Evolutionary conservation across 768 basidiomycete species (phyloP), one percentile per base, ranked within the genome.

Genomic region (Chlorophyllum brunneum): DNA sequence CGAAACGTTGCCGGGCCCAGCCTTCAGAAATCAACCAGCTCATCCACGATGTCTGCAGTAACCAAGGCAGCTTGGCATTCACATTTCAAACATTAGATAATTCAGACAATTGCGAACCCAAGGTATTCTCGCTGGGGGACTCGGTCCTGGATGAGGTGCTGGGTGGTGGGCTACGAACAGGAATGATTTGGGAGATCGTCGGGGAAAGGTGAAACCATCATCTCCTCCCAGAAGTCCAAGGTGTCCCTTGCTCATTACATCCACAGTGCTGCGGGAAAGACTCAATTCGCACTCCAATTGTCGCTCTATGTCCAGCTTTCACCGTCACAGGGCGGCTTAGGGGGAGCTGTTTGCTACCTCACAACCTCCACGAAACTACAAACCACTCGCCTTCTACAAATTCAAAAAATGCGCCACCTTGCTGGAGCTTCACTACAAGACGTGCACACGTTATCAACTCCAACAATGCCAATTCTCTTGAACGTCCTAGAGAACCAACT

Each of bases 211-310:
- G 66, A 55, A 70, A 18, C 33, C n/a, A 23, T n/a, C 38, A 36
- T 24, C 6, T 18, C 23, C 27, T 16, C 45, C 63, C 36, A 61
- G 30, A 26, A n/a, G n/a, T n/a, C n/a, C n/a, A n/a, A n/a, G n/a
- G n/a, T n/a, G n/a, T n/a, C n/a, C n/a, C n/a, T n/a, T 15, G 9
- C 8, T 2, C 13, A 9, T 54, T 16, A 41, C 9, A 15, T 1
- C 8, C 11, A 13, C 63, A 99, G 97, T 63, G 86, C 93, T 20
- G 84, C 95, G 23, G 97, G 97, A 33, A 99, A 99, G 70, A 93
- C 93, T 0, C 94, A 98, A 60, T 68, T 98, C 4, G 89, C 88
- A 3, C 74, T 99, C 11, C 93, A 95, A 58, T 77, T 92, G 16
- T 82, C 91, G 3, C 71, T 95, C 26, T 73, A 80, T 18, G 86